Base-by-base conservation (phyloP, 2,329 filamentous ascomycete species). In the Penicillium sp. region DNA sequence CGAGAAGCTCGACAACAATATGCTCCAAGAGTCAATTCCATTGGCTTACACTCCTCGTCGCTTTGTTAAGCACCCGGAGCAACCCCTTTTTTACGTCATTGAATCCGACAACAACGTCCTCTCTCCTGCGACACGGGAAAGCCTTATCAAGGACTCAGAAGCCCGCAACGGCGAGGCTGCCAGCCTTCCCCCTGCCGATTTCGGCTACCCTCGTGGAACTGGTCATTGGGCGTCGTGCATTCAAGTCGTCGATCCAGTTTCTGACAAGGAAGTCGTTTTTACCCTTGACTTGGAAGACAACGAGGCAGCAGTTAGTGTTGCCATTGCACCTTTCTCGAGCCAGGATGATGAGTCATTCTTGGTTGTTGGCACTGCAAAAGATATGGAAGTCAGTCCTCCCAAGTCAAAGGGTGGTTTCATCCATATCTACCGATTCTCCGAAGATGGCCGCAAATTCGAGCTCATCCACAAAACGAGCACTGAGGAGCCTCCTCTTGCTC, bases 401-500 rank as follows among this genome's bases (percentile, higher is more conserved):
- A 88, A 87, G 51, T 93, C 85, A 63, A 86, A 84, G 1, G 87
- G 87, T 59, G 95, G 93, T 0, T 96, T 89, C 65, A 90, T 99
- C 35, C 91, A 97, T 68, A 90, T 98, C 26, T 99, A 97, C 75
- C 87, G 91, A 43, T 91, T 99, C 73, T 85, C 89, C 51, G 89
- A 96, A 48, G 86, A 91, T 60, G 96, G 96, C n/a, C 87, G 86
- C 54, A 87, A 91, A 67, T 83, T 99, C 16, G 90, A 97, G 69
- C 95, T 98, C 57, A 93, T 97, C 61, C 95, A 99, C 77, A 97
- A 97, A 75, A 99, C 96, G 0, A 91, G 92, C 68, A 84, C 97
- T 7, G 91, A 96, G 63, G 88, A 92, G 62, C 93, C 93, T 2
- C 91, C 96, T 1, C 86, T 91, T 67, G 93, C 95, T n/a, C 81